Percentiles rank a stretch among this genome's conserved stretches.
phyloP scores from a whole-genome alignment of 163 green algal genomes.

The Scenedesmus sp. region DNA sequence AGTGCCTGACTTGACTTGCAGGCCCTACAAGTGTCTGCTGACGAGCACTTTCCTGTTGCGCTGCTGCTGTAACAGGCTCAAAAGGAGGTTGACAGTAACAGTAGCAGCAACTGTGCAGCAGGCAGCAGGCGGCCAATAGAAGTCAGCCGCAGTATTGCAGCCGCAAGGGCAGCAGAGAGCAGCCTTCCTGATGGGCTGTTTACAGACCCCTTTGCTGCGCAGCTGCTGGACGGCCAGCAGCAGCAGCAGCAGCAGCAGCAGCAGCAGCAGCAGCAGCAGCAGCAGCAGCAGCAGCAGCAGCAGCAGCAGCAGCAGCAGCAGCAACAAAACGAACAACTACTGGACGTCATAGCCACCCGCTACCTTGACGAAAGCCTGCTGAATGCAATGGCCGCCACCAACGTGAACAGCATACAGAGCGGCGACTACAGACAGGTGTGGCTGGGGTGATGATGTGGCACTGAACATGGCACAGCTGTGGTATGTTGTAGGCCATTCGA shows the following conservation, averaged over 20 bases:
- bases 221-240: slow-evolving; percentile 32
- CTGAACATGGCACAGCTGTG: too few relatives aligned
- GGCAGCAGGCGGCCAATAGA: slow-evolving; percentile 30
- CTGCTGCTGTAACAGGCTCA: neutral
- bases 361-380: slow-evolving; percentile 80
- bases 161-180: slow-evolving; percentile 41
- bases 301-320: slow-evolving; percentile 21
- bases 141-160: slow-evolving; percentile 54
- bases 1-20: neutral
- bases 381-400: slow-evolving; percentile 57
- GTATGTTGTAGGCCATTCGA: too few relatives aligned
- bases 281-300: slow-evolving; percentile 38
- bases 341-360: slow-evolving; percentile 65
- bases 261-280: neutral
- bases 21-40: neutral
- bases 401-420: slow-evolving; percentile 72
- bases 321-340: neutral
- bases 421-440: slow-evolving; percentile 77
- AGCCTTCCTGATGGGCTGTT: slow-evolving; percentile 44
- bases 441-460: too few relatives aligned
- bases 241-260: slow-evolving; percentile 33
- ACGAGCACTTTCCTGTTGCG: neutral
- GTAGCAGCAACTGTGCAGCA: slow-evolving; percentile 12
- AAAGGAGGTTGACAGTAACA: neutral
- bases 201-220: slow-evolving; percentile 60